These are phyloP conservation scores for Erigeron philadelphicus DNA, from an alignment of 140 eudicot genomes.

Conservation along the genomic window DNA sequence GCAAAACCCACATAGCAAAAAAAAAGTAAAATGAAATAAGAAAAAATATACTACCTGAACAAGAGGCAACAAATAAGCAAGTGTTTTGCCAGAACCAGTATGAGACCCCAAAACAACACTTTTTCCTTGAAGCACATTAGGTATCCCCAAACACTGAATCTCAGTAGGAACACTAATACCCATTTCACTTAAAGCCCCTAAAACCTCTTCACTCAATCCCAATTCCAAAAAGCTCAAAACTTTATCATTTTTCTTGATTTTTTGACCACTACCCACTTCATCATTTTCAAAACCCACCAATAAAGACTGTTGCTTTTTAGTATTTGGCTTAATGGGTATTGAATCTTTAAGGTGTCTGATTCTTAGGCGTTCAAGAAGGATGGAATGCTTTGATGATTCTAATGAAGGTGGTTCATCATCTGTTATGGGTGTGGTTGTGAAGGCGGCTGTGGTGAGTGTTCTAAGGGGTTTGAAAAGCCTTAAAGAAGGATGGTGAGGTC, in stretches of 20 bases:
- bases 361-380: slow-evolving; percentile 70
- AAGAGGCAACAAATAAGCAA: slow-evolving; percentile 84
- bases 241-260: slow-evolving; percentile 26
- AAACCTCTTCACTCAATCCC: slow-evolving; percentile 74
- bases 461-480: slow-evolving; percentile 51
- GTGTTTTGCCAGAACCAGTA: slow-evolving; percentile 94
- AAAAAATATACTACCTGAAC: slow-evolving; percentile 59
- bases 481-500: slow-evolving; percentile 14
- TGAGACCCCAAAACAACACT: slow-evolving; percentile 93
- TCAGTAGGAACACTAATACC: slow-evolving; percentile 79
- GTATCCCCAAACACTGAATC: slow-evolving; percentile 85
- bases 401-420: slow-evolving; percentile 31
- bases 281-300: slow-evolving; percentile 11
- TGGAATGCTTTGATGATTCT: slow-evolving; percentile 60
- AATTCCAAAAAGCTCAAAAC: slow-evolving; percentile 57
- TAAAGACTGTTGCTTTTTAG: slow-evolving; percentile 28
- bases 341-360: slow-evolving; percentile 74
- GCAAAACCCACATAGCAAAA: background rate
- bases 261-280: slow-evolving; percentile 1
- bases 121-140: slow-evolving; percentile 58
- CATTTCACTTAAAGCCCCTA: slow-evolving; percentile 71
- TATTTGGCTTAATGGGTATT: slow-evolving; percentile 6
- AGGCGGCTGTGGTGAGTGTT: slow-evolving; percentile 31
- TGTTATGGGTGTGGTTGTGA: slow-evolving; percentile 27
- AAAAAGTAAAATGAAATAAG: background rate